Evolutionary conservation across 106 monocot genomes (phyloP).

Genomic region (Hemerocallis citrina): DNA sequence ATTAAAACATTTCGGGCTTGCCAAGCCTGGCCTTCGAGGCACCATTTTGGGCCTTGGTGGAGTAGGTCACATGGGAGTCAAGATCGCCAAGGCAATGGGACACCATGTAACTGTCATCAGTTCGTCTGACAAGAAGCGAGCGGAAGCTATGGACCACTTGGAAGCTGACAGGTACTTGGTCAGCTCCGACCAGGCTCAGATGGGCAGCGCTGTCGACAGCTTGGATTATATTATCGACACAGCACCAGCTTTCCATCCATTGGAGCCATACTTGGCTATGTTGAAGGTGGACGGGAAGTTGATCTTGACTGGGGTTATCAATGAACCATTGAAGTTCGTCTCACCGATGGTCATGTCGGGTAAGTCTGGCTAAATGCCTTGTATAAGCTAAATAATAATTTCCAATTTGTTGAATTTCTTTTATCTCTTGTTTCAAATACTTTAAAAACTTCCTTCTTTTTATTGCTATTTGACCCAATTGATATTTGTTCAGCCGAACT

Average conservation of each 20-base stretch:
- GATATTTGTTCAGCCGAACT: too few species aligned
- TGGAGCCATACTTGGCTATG: conserved; percentile 84
- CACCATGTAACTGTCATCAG: conserved; percentile 97
- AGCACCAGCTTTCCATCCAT: conserved; percentile 65
- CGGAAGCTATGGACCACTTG: conserved; percentile 75
- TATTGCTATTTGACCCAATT: too few species aligned
- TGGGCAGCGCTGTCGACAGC: conserved; percentile 37
- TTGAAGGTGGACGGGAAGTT: conserved; percentile 72
- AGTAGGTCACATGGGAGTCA: conserved; percentile 95
- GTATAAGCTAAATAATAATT: too few species aligned
- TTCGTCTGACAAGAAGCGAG: conserved; percentile 76
- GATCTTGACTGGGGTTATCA: conserved; percentile 76
- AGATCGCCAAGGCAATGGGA: conserved; percentile 93
- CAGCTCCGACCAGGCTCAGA: conserved; percentile 54
- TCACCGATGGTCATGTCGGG: conserved; percentile 66
- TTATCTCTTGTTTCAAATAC: too few species aligned
- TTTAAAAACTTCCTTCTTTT: too few species aligned
- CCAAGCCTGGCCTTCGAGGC: conserved; percentile 35
- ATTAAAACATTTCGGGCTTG: conserved; percentile 62
- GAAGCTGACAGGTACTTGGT: conserved; percentile 78
- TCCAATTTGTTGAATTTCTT: too few species aligned
- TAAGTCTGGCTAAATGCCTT: too few species aligned
- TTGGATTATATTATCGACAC: conserved; percentile 98
- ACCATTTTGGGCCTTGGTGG: conserved; percentile 88
- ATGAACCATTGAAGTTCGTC: conserved; percentile 77